Base-by-base conservation (phyloP, 2,329 filamentous ascomycete species). In the Cordyceps cicadae region DNA sequence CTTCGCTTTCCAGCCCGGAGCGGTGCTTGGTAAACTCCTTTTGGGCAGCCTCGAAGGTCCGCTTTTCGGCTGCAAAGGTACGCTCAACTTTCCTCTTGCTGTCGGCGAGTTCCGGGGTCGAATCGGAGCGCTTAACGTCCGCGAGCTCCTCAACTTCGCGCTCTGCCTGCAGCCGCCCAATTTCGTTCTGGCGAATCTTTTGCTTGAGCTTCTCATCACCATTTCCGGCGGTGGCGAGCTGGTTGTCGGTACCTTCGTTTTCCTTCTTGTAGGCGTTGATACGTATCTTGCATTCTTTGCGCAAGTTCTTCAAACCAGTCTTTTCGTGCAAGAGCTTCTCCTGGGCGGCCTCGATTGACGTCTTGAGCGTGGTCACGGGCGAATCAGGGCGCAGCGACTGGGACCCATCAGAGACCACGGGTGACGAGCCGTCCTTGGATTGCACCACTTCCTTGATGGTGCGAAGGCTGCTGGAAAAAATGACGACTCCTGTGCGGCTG, bases 131-230 rank as follows among this genome's bases (percentile, higher is more conserved):
- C 67, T 85, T 86, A n/a, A 89, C 81, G 62, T 90, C 80, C 11
- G 74, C 69, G 26, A 89, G 75, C 52, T 79, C 76, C 49, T 76
- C 74, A 34, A 81, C 79, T 37, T 87, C 86, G 29, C 77, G 77
- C 58, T 83, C 81, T 2, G 81, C 80, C 68, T 84, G 88, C 61
- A 85, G 84, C 72, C 88, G 87, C 70, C 89, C 87, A 60, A 88
- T 88, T 61, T 83, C 85, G 69, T 90, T 87, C 71, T 92, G 89
- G 63, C 86, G 82, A 51, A 89, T 84, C 71, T 90, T 89, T 70
- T 90, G 87, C 65, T 84, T 82, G 67, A 87, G 82, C 70, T 89
- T 87, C 68, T 92, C 89, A 71, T 93, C 89, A 66, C 85, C 86
- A 62, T 87, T 86, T 63, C 88, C 88, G 17, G 84, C 81, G 41